Conservation (phyloP, 208 protist species). For the Acanthamoeba sp. region DNA sequence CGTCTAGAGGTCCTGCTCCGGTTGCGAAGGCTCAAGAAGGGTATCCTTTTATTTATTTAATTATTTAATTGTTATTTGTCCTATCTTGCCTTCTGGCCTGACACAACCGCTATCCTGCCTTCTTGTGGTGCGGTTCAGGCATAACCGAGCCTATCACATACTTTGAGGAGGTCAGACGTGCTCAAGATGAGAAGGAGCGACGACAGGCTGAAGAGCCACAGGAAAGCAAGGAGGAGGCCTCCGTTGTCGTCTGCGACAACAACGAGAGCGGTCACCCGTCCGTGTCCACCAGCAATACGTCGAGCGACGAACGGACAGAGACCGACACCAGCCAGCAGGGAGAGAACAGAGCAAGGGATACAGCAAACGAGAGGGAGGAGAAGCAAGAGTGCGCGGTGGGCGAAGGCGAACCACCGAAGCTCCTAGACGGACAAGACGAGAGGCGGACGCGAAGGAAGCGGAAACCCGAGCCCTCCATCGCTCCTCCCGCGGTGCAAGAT, state of each 20-base stretch:
- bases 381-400: too few species aligned
- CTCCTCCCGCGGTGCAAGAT: background rate
- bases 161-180: conserved; percentile 29
- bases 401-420: too few species aligned
- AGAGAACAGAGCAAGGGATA: background rate
- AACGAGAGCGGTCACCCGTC: too few species aligned
- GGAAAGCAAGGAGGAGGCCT: background rate
- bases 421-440: background rate
- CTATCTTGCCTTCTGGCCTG: too few species aligned
- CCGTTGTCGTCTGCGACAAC: too few species aligned
- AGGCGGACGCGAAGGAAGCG: background rate
- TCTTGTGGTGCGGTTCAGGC: background rate
- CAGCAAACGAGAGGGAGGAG: background rate
- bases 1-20: conserved; percentile 41
- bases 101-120: too few species aligned
- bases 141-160: background rate
- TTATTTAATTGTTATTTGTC: too few species aligned
- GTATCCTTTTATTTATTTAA: too few species aligned
- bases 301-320: too few species aligned
- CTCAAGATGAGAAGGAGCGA: background rate
- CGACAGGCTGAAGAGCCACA: background rate
- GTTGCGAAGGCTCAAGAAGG: background rate
- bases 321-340: too few species aligned
- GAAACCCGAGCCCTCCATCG: too few species aligned
- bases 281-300: too few species aligned